Percentiles rank a stretch among this genome's conserved stretches.
These are phyloP conservation scores for Phytomonas francai DNA, from an alignment of 208 protist species.

Conservation along the genomic window DNA sequence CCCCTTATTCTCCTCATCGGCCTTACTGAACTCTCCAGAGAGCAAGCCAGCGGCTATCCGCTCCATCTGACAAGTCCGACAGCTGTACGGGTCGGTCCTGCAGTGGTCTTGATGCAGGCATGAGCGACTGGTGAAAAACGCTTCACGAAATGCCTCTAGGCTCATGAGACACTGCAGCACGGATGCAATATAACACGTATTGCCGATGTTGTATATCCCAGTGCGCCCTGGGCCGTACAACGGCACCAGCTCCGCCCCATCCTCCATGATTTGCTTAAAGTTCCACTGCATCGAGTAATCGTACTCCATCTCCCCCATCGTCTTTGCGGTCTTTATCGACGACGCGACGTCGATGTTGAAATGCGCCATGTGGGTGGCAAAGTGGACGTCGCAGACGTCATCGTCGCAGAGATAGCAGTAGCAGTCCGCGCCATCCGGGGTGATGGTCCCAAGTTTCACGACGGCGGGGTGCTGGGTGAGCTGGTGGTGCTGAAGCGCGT, in stretches of 20 bases:
- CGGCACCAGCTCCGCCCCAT: constrained; percentile 72
- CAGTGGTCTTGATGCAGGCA: constrained; percentile 48
- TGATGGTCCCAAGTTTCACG: constrained; percentile 97
- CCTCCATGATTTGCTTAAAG: constrained; percentile 89
- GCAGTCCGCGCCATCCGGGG: constrained; percentile 75
- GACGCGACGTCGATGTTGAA: constrained; percentile 93
- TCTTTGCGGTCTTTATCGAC: constrained; percentile 93
- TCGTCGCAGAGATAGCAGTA: constrained; percentile 95
- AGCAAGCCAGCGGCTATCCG: constrained; percentile 90
- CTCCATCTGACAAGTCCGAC: constrained; percentile 82
- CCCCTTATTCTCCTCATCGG: constrained; percentile 34
- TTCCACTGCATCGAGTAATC: constrained; percentile 94
- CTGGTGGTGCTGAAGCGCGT: constrained; percentile 90
- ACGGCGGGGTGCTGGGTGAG: constrained; percentile 82
- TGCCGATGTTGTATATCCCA: constrained; percentile 96
- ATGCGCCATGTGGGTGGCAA: constrained; percentile 90
- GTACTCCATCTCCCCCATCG: constrained; percentile 94
- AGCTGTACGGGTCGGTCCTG: constrained; percentile 51
- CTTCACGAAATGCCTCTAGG: constrained; percentile 60
- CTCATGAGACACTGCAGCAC: constrained; percentile 92
- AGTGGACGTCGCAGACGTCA: constrained; percentile 90
- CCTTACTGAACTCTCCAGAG: constrained; percentile 87
- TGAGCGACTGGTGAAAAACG: constrained; percentile 47
- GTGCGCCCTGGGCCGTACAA: constrained; percentile 92
- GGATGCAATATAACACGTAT: constrained; percentile 96